Conservation (phyloP, 2,329 filamentous ascomycete species). For the Teratosphaeria destructans region DNA sequence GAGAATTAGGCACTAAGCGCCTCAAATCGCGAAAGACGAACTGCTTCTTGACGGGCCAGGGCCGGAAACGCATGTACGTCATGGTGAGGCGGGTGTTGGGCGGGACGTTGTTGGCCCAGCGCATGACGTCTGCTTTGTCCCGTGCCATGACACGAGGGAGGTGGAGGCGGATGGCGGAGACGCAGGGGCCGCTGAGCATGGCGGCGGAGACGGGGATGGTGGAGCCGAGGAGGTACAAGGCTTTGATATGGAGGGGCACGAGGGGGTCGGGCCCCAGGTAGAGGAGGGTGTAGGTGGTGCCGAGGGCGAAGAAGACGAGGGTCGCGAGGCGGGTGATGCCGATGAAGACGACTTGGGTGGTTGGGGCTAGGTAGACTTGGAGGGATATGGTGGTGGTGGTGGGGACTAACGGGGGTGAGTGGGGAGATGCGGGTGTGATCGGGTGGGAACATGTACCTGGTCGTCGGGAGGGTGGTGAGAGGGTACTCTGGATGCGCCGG, state of each 20-base stretch:
- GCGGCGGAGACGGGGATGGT: slow-evolving; percentile 48
- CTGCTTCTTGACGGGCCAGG: slow-evolving; percentile 24
- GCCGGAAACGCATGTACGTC: slow-evolving; percentile 31
- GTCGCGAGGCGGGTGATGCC: slow-evolving; percentile 55
- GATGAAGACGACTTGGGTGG: slow-evolving; percentile 54
- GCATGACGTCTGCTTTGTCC: slow-evolving; percentile 44
- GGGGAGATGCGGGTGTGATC: neutral
- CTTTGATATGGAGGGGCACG: neutral
- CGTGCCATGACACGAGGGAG: slow-evolving; percentile 56
- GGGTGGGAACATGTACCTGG: neutral
- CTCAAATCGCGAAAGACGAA: slow-evolving; percentile 18
- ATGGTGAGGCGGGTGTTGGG: slow-evolving; percentile 29
- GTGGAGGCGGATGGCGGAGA: slow-evolving; percentile 60
- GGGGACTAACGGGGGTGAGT: neutral
- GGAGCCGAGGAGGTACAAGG: slow-evolving; percentile 1
- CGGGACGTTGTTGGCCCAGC: slow-evolving; percentile 41
- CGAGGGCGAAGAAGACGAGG: slow-evolving; percentile 45
- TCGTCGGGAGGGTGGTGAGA: neutral
- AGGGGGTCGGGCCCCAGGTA: neutral
- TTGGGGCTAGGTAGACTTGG: slow-evolving; percentile 66
- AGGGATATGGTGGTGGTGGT: slow-evolving; percentile 40
- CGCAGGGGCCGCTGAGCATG: slow-evolving; percentile 57
- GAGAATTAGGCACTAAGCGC: slow-evolving; percentile 9
- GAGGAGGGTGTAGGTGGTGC: slow-evolving; percentile 47
- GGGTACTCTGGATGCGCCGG: slow-evolving; percentile 1